Percentiles rank a stretch among this genome's conserved stretches.
phyloP scores from a whole-genome alignment of 768 basidiomycete genomes.

The Ramaria sp. region DNA sequence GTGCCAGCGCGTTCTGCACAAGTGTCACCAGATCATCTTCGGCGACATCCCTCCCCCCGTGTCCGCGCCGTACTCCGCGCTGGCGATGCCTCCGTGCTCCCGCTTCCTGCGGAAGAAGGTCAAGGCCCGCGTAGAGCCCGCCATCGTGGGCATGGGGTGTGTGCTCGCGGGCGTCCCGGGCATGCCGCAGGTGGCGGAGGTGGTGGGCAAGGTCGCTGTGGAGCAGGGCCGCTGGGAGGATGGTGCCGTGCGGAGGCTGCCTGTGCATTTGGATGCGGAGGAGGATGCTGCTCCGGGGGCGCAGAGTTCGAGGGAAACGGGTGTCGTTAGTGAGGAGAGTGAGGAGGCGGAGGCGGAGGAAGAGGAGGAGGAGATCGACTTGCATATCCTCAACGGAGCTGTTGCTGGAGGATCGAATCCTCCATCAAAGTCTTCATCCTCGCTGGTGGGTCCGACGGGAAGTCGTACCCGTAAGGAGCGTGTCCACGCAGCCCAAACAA shows the following conservation, averaged over 20 bases:
- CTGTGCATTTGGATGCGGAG: conserved; percentile 31
- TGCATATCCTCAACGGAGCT: conserved; percentile 12
- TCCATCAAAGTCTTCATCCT: conserved; percentile 1
- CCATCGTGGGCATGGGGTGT: conserved; percentile 76
- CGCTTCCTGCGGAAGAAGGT: conserved; percentile 52
- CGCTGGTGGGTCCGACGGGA: background rate
- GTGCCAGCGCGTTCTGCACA: conserved; percentile 83
- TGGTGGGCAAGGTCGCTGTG: conserved; percentile 73
- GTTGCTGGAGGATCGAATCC: conserved; percentile 2
- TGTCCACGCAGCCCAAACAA: conserved; percentile 59
- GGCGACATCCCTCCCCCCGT: conserved; percentile 65
- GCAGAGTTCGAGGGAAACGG: background rate
- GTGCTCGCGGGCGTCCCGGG: conserved; percentile 67
- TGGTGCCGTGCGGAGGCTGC: conserved; percentile 33
- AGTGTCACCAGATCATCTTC: conserved; percentile 95
- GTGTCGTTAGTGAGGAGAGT: conserved; percentile 1
- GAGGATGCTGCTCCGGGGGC: conserved; percentile 27
- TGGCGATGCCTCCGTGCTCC: conserved; percentile 35
- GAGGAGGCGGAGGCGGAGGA: conserved; percentile 24
- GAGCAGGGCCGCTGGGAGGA: conserved; percentile 81
- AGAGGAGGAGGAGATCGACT: conserved; percentile 22
- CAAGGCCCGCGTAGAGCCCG: conserved; percentile 60
- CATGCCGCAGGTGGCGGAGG: conserved; percentile 62
- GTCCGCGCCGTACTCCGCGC: conserved; percentile 54
- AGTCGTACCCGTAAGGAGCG: conserved; percentile 14